Percentiles rank a stretch among this genome's conserved stretches.
Evolutionary conservation across 2,329 filamentous ascomycete species (phyloP).

Genomic region (Paramyrothecium sp.): DNA sequence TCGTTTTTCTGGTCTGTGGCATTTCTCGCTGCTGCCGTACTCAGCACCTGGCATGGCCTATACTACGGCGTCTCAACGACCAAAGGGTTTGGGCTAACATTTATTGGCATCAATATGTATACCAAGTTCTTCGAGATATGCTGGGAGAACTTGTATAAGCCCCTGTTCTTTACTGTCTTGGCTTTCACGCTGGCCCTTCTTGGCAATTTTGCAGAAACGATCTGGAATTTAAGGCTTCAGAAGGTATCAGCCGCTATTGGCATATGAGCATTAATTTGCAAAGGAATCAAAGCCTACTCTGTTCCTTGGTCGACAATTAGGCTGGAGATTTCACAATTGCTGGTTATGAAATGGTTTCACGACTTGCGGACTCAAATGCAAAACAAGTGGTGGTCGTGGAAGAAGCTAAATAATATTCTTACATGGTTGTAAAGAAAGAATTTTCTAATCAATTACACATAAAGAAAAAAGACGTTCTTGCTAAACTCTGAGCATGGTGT

Average conservation of each 20-base stretch:
- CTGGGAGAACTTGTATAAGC: slow-evolving; percentile 4
- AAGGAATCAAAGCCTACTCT: no score
- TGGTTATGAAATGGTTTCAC: no score
- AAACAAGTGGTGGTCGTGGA: no score
- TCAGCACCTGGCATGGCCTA: slow-evolving; percentile 5
- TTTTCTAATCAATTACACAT: no score
- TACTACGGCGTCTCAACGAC: slow-evolving; percentile 4
- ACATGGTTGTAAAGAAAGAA: no score
- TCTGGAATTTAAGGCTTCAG: slow-evolving; percentile 1
- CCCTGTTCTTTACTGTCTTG: slow-evolving; percentile 5
- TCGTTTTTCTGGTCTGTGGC: slow-evolving; percentile 1
- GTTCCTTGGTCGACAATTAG: no score
- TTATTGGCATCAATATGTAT: slow-evolving; percentile 7
- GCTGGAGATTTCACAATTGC: no score
- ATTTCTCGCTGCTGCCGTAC: not conserved
- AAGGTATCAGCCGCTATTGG: not conserved
- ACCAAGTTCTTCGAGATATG: slow-evolving; percentile 6
- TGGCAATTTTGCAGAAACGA: slow-evolving; percentile 5
- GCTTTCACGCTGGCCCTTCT: slow-evolving; percentile 2
- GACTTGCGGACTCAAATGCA: no score
- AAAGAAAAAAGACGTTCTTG: no score
- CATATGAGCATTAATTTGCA: not conserved
- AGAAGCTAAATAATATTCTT: no score
- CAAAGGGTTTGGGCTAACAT: slow-evolving; percentile 6
- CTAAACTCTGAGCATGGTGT: no score